phyloP scores from a whole-genome alignment of 306 rosid genomes.

The Betula pendula region DNA sequence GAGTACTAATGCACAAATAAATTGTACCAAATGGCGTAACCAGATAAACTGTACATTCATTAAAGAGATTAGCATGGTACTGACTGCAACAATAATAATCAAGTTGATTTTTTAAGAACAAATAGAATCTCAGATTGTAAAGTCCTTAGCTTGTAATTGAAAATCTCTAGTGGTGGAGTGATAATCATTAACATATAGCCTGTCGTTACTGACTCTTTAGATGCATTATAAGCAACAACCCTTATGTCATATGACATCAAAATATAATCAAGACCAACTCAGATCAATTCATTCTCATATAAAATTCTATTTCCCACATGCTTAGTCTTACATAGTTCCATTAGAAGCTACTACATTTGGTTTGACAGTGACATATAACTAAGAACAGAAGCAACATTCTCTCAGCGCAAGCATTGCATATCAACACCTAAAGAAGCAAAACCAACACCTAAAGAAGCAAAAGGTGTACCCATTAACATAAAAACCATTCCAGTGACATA shows the following conservation, averaged over 20 bases:
- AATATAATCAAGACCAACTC: conserved; percentile 19
- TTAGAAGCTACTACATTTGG: background rate
- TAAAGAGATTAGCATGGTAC: background rate
- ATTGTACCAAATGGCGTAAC: background rate
- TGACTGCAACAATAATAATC: background rate
- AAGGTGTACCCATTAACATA: conserved; percentile 6
- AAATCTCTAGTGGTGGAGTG: background rate
- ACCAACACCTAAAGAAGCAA: conserved; percentile 16
- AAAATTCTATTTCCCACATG: conserved; percentile 20
- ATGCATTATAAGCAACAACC: background rate
- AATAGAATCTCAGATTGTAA: background rate
- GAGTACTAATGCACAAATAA: background rate
- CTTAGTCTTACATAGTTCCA: conserved; percentile 10
- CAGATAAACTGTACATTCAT: background rate
- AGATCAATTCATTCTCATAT: conserved; percentile 11
- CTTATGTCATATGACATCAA: conserved; percentile 10
- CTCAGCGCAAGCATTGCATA: conserved; percentile 7
- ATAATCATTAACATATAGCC: background rate
- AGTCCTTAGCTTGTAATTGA: background rate
- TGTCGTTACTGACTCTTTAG: background rate
- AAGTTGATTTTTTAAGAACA: background rate
- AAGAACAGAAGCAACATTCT: conserved; percentile 15
- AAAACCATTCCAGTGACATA: conserved; percentile 17
- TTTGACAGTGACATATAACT: background rate
- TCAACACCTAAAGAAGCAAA: conserved; percentile 7